These are phyloP conservation scores for Isabelozyma heimii DNA, from an alignment of 805 yeast species.

Conservation along the genomic window DNA sequence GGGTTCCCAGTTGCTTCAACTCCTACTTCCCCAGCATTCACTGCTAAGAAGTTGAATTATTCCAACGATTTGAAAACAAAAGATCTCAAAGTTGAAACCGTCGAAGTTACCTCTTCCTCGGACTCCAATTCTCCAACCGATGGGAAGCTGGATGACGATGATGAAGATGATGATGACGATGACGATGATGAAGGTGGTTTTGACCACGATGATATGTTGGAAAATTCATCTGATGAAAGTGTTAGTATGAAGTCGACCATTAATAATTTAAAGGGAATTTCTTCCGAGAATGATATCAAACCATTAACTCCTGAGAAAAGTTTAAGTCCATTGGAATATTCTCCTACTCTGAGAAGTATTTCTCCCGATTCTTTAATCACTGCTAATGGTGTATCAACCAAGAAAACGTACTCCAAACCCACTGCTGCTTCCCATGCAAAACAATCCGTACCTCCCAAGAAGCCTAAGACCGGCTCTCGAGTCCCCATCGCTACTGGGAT, in stretches of 20 bases:
- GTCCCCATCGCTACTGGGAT: constrained; percentile 68
- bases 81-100: not conserved
- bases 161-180: constrained; percentile 7
- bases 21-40: constrained; percentile 44
- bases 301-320: constrained; percentile 22
- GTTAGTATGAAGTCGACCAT: constrained; percentile 11
- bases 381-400: constrained; percentile 2
- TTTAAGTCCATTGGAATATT: constrained; percentile 27
- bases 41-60: constrained; percentile 22
- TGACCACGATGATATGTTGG: constrained; percentile 14
- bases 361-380: constrained; percentile 43
- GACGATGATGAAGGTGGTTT: constrained; percentile 18
- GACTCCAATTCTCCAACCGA: constrained; percentile 8
- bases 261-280: constrained; percentile 12
- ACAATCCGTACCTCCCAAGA: constrained; percentile 18
- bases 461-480: constrained; percentile 37
- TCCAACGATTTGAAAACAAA: not conserved
- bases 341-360: constrained; percentile 39
- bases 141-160: not conserved
- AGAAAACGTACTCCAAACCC: constrained; percentile 18
- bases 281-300: constrained; percentile 13
- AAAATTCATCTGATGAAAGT: constrained; percentile 3
- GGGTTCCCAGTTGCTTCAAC: constrained; percentile 50
- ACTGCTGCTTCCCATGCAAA: constrained; percentile 35
- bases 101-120: constrained; percentile 8